Evolutionary conservation across 169 alveolate genomes (phyloP).

Genomic region (Eimeria maxima): DNA sequence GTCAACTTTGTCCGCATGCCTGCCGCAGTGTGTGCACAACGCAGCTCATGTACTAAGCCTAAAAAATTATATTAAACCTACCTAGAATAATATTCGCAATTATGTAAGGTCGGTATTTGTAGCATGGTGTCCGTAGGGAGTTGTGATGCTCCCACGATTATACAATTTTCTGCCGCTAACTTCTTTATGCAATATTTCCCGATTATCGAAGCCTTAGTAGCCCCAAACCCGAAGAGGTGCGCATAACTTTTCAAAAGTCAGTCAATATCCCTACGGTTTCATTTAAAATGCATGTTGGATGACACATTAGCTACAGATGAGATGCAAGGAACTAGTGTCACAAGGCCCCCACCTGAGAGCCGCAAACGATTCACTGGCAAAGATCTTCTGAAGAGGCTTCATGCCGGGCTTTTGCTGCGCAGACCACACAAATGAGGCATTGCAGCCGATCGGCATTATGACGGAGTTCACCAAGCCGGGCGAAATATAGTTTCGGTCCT

Average conservation of each 20-base stretch:
- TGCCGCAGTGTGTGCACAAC: neutral
- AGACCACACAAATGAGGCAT: neutral
- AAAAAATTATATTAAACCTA: neutral
- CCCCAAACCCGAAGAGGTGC: neutral
- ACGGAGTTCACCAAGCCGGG: neutral
- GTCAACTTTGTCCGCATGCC: slow-evolving; percentile 61
- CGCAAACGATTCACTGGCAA: neutral
- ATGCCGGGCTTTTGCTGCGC: neutral
- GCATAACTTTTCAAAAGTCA: neutral
- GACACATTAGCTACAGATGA: neutral
- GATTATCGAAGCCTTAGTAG: neutral
- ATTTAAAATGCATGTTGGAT: neutral
- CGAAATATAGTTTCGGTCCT: neutral
- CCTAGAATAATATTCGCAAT: neutral
- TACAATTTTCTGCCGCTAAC: neutral
- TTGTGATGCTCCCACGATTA: neutral
- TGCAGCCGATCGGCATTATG: neutral
- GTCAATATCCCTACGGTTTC: neutral
- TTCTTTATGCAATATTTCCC: neutral
- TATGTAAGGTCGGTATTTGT: neutral
- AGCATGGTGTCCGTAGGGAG: neutral
- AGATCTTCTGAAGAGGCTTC: neutral
- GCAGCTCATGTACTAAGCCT: neutral
- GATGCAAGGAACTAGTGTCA: neutral
- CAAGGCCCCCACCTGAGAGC: neutral